Evolutionary conservation across 306 rosid species (phyloP), one percentile per base, ranked within the genome.

Genomic region (Corylus americana): DNA sequence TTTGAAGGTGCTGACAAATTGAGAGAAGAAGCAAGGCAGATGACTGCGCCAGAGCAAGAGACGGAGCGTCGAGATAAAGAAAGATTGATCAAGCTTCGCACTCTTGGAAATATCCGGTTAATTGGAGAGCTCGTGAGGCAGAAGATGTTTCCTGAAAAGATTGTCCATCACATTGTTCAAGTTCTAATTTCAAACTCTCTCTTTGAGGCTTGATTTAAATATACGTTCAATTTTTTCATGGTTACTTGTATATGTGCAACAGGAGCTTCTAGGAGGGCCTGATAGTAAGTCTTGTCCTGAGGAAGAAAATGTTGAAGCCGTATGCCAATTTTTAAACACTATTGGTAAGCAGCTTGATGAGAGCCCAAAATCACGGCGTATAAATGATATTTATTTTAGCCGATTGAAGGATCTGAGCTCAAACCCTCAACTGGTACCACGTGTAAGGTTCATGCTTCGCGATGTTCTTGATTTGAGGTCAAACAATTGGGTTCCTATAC

Each of bases 301-400:
- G 12, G 98, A 96, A 90, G 99, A 96, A 86, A 91, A 93, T 64
- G 99, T 96, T 45, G 99, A 96, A 90, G 98, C 99, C 50, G 89
- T 96, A 68, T 96, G 99, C 83, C 99, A 96, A 37, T 91, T 96
- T 75, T 91, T 96, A 55, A 87, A 77, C 90, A 96, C 94, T 66
- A 93, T 96, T n/a, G 99, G 99, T 74, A 96, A 93, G 86, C 97
- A 93, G 88, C 96, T 93, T n/a, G 98, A 93, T 70, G 98, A 88
- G 86, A 79, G 81, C 79, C 83, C 76, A 76, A 96, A 88, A 77
- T 90, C 99, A 27, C 83, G 94, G 35, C 94, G 86, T n/a, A 88
- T 93, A 74, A 96, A 93, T 71, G 97, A 93, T 58, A 12, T 82
- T 74, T 96, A 96, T 87, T 89, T 96, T 44, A 67, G 78, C 70